phyloP scores from a whole-genome alignment of 1,139 yeast species.

The Suhomyces maxii region DNA sequence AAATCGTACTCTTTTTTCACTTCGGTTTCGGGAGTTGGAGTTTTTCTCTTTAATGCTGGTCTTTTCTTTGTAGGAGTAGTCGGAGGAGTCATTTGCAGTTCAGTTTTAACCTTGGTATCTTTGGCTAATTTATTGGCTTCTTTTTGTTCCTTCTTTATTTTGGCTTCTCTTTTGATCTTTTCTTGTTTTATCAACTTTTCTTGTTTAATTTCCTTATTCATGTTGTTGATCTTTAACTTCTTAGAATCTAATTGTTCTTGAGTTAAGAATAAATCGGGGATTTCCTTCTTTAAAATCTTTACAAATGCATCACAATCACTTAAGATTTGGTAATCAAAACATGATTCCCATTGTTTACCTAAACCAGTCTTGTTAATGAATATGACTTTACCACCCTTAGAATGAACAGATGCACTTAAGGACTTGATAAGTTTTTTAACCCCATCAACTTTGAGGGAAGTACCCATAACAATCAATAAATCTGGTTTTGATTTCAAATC shows the following conservation, averaged over 20 bases:
- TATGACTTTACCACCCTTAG: slow-evolving; percentile 60
- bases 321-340: slow-evolving; percentile 70
- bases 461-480: slow-evolving; percentile 68
- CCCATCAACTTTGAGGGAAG: slow-evolving; percentile 74
- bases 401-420: slow-evolving; percentile 60
- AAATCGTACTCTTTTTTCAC: slow-evolving; percentile 12
- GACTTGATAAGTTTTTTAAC: slow-evolving; percentile 65
- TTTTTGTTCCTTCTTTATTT: slow-evolving; percentile 13
- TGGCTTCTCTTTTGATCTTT: slow-evolving; percentile 7
- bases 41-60: slow-evolving; percentile 15
- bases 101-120: slow-evolving; percentile 5
- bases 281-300: slow-evolving; percentile 44
- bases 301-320: slow-evolving; percentile 87
- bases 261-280: slow-evolving; percentile 59
- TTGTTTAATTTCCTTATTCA: slow-evolving; percentile 9
- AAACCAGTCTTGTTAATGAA: slow-evolving; percentile 59
- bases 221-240: slow-evolving; percentile 31
- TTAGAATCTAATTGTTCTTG: slow-evolving; percentile 53
- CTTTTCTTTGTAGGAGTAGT: slow-evolving; percentile 28
- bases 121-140: slow-evolving; percentile 11
- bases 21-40: slow-evolving; percentile 2
- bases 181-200: slow-evolving; percentile 10
- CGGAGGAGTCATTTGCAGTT: slow-evolving; percentile 27
- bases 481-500: slow-evolving; percentile 65
- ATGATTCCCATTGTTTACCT: slow-evolving; percentile 54